These are phyloP conservation scores for Galerina marginata DNA, from an alignment of 768 basidiomycete genomes.

Conservation along the genomic window DNA sequence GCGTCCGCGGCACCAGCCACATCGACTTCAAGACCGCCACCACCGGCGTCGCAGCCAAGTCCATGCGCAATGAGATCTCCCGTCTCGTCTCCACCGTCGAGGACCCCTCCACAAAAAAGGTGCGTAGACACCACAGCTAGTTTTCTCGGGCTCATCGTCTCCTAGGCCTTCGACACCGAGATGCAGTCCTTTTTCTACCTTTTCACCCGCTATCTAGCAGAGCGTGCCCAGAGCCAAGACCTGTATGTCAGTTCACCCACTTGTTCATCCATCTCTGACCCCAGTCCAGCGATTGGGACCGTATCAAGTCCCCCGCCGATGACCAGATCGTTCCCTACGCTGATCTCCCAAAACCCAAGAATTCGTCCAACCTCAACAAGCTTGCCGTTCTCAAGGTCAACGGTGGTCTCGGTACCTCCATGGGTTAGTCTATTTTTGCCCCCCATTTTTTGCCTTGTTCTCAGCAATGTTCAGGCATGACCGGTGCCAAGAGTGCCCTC, in stretches of 20 bases:
- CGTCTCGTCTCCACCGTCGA: constrained; percentile 87
- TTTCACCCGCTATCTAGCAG: constrained; percentile 91
- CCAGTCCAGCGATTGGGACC: constrained; percentile 77
- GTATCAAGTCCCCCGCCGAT: constrained; percentile 83
- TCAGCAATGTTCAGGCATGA: constrained; percentile 60
- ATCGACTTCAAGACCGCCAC: constrained; percentile 99
- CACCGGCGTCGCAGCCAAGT: constrained; percentile 90
- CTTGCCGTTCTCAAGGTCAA: constrained; percentile 96
- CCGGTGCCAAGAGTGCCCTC: constrained; percentile 89
- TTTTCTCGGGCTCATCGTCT: constrained; percentile 22
- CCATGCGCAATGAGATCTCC: constrained; percentile 98
- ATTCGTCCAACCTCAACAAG: constrained; percentile 81
- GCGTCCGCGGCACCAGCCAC: constrained; percentile 78
- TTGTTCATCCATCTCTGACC: constrained; percentile 7
- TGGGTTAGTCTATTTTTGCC: constrained; percentile 57
- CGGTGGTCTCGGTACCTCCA: constrained; percentile 90
- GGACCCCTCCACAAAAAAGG: constrained; percentile 84
- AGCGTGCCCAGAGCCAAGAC: constrained; percentile 85
- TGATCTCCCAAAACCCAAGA: constrained; percentile 61
- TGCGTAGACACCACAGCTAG: constrained; percentile 31
- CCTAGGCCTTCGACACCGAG: constrained; percentile 88
- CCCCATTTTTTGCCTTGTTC: neutral
- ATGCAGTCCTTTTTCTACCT: constrained; percentile 97
- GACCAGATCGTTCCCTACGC: constrained; percentile 89
- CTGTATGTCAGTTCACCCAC: constrained; percentile 60